Evolutionary conservation across 2,329 filamentous ascomycete genomes (phyloP), one percentile per base, ranked within the genome.

Genomic region (Mycocentrospora acerina): DNA sequence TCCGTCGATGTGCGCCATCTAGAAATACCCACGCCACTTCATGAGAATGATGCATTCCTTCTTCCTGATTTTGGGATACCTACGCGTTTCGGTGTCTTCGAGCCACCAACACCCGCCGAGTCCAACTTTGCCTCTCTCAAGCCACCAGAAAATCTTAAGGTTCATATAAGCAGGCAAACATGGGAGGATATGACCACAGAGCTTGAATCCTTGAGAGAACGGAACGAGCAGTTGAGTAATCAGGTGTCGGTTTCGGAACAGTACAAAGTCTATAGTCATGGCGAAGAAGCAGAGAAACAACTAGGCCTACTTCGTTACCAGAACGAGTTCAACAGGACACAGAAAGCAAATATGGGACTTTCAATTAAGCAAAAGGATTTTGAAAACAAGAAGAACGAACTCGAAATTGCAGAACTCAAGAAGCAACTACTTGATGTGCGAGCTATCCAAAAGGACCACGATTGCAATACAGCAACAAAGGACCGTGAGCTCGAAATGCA

Each of bases 271-370:
- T 24, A 29, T 3, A 18, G 34, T 2, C 31, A 42, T 2, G 32
- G 48, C 1, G n/a, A 38, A 6, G 44, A 40, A 2, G 6, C 33
- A 6, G 19, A 25, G 4, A 27, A 28, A 19, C 37, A 44, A n/a
- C 24, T 57, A 2, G 49, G 47, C 7, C 32, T 40, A n/a, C 37
- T 58, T 3, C 37, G 29, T 2, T 53, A 44, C 25, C 55, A 55
- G 14, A 44, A 55, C 7, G 44, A 54, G 10, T 17, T 24, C 13
- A 57, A 51, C 32, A 51, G 45, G 25, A 40, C 41, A 1, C 45
- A 53, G 13, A 57, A 47, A 22, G 42, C 49, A 10, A 35, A 32
- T 0, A 56, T 60, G 55, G 43, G 39, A 26, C 45, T 47, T 1
- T 26, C 44, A 3, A n/a, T 60, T 6, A 35, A 37, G 4, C 34